phyloP scores from a whole-genome alignment of 1,139 yeast genomes.

The Zygosaccharomyces sapae region DNA sequence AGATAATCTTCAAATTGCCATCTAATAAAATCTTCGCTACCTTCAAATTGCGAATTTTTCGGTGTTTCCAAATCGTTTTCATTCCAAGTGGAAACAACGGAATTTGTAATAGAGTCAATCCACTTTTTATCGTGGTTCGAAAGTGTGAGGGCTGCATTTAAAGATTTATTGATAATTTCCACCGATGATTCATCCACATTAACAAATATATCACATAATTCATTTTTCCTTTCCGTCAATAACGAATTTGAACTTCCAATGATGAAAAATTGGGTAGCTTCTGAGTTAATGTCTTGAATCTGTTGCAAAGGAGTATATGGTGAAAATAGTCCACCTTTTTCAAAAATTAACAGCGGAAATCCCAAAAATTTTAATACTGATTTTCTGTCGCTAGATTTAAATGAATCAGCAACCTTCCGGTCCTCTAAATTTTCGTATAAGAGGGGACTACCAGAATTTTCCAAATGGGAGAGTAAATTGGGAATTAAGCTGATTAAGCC shows the following conservation, averaged over 20 bases:
- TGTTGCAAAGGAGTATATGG: conserved; percentile 94
- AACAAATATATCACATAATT: conserved; percentile 53
- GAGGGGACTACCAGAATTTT: conserved; percentile 77
- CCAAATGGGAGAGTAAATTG: conserved; percentile 63
- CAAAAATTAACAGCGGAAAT: conserved; percentile 79
- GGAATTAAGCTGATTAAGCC: conserved; percentile 65
- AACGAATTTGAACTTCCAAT: conserved; percentile 88
- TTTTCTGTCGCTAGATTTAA: conserved; percentile 71
- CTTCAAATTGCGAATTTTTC: conserved; percentile 50
- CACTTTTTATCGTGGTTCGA: conserved; percentile 70
- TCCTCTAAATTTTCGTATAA: conserved; percentile 54
- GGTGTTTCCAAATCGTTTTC: conserved; percentile 44
- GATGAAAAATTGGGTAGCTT: conserved; percentile 60
- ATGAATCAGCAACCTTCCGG: conserved; percentile 57
- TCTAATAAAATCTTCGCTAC: conserved; percentile 87
- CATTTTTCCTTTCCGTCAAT: conserved; percentile 59
- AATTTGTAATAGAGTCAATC: conserved; percentile 40
- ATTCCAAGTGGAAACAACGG: conserved; percentile 39
- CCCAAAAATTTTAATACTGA: conserved; percentile 81
- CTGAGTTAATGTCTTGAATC: conserved; percentile 61
- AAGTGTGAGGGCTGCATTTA: conserved; percentile 47
- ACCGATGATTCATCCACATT: conserved; percentile 50
- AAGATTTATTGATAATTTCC: conserved; percentile 42
- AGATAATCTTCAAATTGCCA: conserved; percentile 87
- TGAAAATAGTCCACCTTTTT: conserved; percentile 81